Conservation (phyloP, 202 grass and related monocot species). For the Brachypodium distachyon region DNA sequence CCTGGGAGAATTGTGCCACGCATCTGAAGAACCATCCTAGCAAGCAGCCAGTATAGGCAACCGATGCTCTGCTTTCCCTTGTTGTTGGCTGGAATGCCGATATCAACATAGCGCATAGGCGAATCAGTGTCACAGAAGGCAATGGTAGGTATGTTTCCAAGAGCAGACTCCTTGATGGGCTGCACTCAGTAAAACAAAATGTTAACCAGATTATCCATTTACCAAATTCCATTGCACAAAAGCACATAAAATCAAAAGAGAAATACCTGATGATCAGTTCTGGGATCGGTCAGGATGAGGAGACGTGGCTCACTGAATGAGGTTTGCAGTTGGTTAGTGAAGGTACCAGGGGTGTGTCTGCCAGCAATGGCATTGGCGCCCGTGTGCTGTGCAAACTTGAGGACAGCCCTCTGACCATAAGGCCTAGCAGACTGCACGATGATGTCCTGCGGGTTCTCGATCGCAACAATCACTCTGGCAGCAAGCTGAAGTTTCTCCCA, state of each 20-base stretch:
- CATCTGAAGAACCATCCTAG: conserved; percentile 90
- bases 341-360: conserved; percentile 71
- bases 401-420: conserved; percentile 78
- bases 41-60: conserved; percentile 79
- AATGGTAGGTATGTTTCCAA: conserved; percentile 87
- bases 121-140: conserved; percentile 94
- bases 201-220: background rate
- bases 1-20: conserved; percentile 70
- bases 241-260: background rate
- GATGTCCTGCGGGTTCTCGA: conserved; percentile 85
- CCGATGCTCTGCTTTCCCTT: conserved; percentile 87
- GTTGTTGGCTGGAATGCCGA: conserved; percentile 93
- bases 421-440: conserved; percentile 89
- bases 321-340: conserved; percentile 73
- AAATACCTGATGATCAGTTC: conserved; percentile 65
- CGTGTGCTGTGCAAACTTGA: conserved; percentile 79
- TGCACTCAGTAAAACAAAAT: background rate
- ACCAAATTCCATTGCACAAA: background rate
- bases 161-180: conserved; percentile 89
- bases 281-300: conserved; percentile 66
- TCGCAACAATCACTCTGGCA: conserved; percentile 74
- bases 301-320: conserved; percentile 69
- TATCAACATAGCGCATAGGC: conserved; percentile 86
- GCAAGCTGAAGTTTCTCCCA: conserved; percentile 87
- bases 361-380: conserved; percentile 73